Evolutionary conservation across 257 asterid genomes (phyloP), one percentile per base, ranked within the genome.

Genomic region (Perilla frutescens): DNA sequence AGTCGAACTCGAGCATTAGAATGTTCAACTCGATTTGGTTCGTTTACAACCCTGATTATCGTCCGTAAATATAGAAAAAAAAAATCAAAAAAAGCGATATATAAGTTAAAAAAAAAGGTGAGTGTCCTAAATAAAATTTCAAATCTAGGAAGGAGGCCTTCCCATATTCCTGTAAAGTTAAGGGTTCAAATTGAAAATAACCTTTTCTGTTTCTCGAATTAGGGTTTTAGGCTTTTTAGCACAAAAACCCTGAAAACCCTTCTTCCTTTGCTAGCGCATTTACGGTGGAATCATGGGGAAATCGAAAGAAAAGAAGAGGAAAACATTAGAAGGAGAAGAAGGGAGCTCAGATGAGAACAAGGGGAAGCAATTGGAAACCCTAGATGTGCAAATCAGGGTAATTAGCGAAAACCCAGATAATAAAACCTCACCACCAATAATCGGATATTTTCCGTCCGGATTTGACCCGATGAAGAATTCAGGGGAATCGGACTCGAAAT

Each of bases 381-480:
- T 75, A 40, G 66, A 76, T 40, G 84, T 87, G 8, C 81, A 70
- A 51, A 73, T 91, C 51, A 62, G 77, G 79, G 68, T 80, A 14
- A 65, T 82, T 4, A 58, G 62, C 39, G 90, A 83, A 60, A 80
- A 72, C 53, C 81, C 87, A 1, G 81, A 84, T 8, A 15, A 13
- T 14, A 85, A 80, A 14, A 58, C 76, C 60, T 65, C 4, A 34
- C 37, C 88, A 4, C 97, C 97, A 0, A n/a, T 91, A n/a, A 39
- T 87, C 64, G 97, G 91, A 5, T 89, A 89, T 77, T 89, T 88
- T 55, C 83, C 96, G 1, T 84, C 95, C 53, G 89, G 90, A 6
- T 90, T 79, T 71, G 88, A 85, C 77, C 96, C 92, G 2, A 34
- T 76, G 55, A 84, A 72, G 76, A 72, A 45, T 14, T 43, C 34